phyloP scores from a whole-genome alignment of 495 filamentous ascomycete species.

The Aspergillus coremiiformis region DNA sequence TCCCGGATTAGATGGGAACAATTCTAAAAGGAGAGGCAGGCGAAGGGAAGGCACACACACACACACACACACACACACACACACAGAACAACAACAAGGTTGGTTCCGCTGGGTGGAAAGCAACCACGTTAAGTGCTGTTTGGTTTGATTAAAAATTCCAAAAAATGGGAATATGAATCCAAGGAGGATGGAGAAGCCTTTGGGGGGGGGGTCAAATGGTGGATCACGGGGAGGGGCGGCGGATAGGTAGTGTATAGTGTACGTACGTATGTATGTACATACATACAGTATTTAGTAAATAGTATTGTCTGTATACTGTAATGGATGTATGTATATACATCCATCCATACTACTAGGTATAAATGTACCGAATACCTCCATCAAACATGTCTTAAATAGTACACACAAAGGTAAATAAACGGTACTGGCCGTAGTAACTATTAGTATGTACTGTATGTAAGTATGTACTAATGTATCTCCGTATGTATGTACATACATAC shows the following conservation, averaged over 20 bases:
- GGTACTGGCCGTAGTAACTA: too few relatives aligned
- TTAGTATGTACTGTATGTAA: too few relatives aligned
- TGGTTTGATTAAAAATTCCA: background rate
- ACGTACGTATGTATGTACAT: background rate
- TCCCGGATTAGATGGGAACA: background rate
- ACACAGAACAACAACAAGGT: too few relatives aligned
- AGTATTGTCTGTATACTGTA: too few relatives aligned
- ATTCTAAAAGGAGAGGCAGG: background rate
- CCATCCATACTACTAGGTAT: too few relatives aligned
- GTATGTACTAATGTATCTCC: too few relatives aligned
- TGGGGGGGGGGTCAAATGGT: background rate
- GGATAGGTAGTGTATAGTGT: background rate
- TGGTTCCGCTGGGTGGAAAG: background rate
- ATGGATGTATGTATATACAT: background rate
- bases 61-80: too few relatives aligned
- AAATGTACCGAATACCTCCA: too few relatives aligned
- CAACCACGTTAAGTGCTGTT: background rate
- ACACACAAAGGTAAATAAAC: too few relatives aligned
- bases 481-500: too few relatives aligned
- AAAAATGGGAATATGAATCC: background rate
- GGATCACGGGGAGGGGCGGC: constrained; percentile 1
- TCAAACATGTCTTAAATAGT: too few relatives aligned
- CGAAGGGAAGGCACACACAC: background rate
- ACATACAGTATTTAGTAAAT: background rate
- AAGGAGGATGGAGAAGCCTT: background rate